phyloP scores from a whole-genome alignment of 352 stramenopile genomes.

The Globisporangium acanthophoron region DNA sequence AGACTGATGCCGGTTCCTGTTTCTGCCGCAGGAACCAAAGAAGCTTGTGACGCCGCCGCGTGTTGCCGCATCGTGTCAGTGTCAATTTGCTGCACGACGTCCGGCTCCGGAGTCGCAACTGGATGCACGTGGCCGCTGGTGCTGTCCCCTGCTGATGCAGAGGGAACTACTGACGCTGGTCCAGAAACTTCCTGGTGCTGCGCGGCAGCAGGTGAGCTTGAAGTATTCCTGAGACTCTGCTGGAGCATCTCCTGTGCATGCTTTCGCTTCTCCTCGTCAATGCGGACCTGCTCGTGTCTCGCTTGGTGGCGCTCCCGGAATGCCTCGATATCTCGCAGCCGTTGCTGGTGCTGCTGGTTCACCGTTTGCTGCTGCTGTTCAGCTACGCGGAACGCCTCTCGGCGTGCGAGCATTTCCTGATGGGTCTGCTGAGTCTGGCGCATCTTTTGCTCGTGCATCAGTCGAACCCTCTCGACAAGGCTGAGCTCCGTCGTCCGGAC shows the following conservation, averaged over 20 bases:
- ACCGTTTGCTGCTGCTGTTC: constrained; percentile 3
- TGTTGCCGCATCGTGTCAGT: neutral
- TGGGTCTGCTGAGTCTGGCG: constrained; percentile 8
- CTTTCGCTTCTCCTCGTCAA: neutral
- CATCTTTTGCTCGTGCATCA: constrained; percentile 30
- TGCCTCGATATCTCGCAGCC: constrained; percentile 1
- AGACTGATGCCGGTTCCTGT: neutral
- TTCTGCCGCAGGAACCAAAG: neutral
- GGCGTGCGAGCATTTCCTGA: constrained; percentile 9
- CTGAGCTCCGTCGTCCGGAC: constrained; percentile 14
- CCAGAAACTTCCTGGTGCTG: neutral
- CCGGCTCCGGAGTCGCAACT: neutral
- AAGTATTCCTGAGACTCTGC: constrained; percentile 3
- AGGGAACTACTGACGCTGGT: no score
- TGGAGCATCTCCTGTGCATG: constrained; percentile 1
- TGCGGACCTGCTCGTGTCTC: neutral
- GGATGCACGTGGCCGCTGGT: neutral
- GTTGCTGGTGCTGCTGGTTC: constrained; percentile 7
- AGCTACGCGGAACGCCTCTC: constrained; percentile 3
- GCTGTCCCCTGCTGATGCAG: neutral
- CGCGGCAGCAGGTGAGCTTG: neutral
- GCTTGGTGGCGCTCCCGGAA: constrained; percentile 7
- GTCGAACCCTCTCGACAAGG: constrained; percentile 40
- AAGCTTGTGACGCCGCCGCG: neutral
- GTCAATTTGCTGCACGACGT: neutral